These are phyloP conservation scores for Thielaviopsis musarum DNA, from an alignment of 2,329 filamentous ascomycete genomes.

Conservation along the genomic window DNA sequence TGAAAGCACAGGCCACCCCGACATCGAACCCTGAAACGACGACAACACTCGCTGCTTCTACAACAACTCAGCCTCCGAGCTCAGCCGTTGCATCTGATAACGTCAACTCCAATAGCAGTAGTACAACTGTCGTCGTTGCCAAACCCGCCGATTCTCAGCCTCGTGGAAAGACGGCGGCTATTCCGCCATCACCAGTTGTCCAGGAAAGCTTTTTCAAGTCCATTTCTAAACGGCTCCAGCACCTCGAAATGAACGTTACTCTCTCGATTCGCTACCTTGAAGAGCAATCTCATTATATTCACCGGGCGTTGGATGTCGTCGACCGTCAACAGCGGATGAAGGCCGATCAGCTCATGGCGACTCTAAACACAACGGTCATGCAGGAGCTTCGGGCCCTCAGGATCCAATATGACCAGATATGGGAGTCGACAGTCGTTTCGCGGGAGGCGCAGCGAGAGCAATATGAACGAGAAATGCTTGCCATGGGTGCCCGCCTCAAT, in stretches of 20 bases:
- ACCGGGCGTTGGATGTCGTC: slow-evolving; percentile 70
- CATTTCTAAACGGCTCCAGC: slow-evolving; percentile 78
- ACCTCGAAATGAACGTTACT: slow-evolving; percentile 83
- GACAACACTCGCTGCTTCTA: neutral
- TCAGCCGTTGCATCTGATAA: neutral
- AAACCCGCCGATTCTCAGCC: neutral
- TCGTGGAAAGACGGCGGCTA: slow-evolving; percentile 7
- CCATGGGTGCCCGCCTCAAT: slow-evolving; percentile 63
- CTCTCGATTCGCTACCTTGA: slow-evolving; percentile 92
- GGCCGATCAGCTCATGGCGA: slow-evolving; percentile 63
- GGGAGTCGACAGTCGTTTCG: slow-evolving; percentile 87
- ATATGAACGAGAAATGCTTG: slow-evolving; percentile 66
- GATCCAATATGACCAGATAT: slow-evolving; percentile 85
- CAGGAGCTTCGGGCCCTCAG: slow-evolving; percentile 62
- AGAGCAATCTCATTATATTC: slow-evolving; percentile 78
- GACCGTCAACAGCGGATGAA: slow-evolving; percentile 80
- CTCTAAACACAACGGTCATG: slow-evolving; percentile 75
- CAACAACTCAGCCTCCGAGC: neutral
- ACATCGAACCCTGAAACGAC: neutral
- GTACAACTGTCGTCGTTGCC: slow-evolving; percentile 22
- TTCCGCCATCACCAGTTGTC: slow-evolving; percentile 56
- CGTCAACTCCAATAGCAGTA: slow-evolving; percentile 18
- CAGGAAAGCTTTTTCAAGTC: slow-evolving; percentile 98
- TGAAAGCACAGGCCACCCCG: too few relatives aligned
- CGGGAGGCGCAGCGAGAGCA: slow-evolving; percentile 78